Evolutionary conservation across 768 basidiomycete genomes (phyloP), one percentile per base, ranked within the genome.

Genomic region (Agrocybe pediades): DNA sequence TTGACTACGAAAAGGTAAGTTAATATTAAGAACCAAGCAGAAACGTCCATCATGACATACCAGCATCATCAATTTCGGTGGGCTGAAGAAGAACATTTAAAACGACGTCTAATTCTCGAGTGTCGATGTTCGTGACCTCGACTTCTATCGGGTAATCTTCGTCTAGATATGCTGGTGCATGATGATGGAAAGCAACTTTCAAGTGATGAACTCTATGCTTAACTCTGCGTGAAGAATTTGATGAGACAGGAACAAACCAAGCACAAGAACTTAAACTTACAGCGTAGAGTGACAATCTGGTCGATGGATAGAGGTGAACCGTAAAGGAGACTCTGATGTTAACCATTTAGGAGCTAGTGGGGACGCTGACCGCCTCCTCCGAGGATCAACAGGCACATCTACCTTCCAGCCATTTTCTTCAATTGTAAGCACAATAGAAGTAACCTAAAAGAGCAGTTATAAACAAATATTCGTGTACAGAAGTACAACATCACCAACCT

Each of bases 11-110:
- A 3, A 20, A 17, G 13, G 9, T 46, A 8, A 41, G 45, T 41
- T 15, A n/a, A 8, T 21, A 33, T 19, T 9, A 23, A 26, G 42
- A 25, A 25, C 1, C n/a, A 24, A 19, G 3, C 6, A 48, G 8
- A 33, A 6, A 9, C 24, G 43, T 30, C 24, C 20, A 41, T 27
- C n/a, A 44, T 46, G 17, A 65, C 84, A 16, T 48, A 90, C 92
- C 77, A 19, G 87, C 81, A 54, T 84, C 80, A 57, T 92, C 91
- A 46, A 85, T 75, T 59, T 90, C 90, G 2, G 83, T 80, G 1
- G 94, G 94, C 49, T 92, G 92, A 27, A 98, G 69, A 52, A 96
- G 74, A 4, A 90, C 79, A 51, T 94, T 90, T 9, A 93, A 72
- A 4, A 78, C 71, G 11, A 92, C 70, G 15, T 90, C 84, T 9